phyloP scores from a whole-genome alignment of 1,284 basidiomycete genomes.

The Boletus austroedulis region DNA sequence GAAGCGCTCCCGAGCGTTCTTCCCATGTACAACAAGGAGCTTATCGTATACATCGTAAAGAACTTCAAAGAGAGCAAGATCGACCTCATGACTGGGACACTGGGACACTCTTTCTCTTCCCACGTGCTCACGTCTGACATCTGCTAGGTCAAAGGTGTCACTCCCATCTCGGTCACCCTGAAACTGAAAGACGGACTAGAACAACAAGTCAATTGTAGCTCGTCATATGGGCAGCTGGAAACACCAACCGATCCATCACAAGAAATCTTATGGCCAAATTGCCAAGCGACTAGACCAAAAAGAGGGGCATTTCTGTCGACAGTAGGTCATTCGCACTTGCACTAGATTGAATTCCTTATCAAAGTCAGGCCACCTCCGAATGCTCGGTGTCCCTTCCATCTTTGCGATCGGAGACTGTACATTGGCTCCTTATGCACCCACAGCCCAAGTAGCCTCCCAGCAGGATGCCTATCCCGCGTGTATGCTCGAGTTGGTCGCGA shows the following conservation, averaged over 20 bases:
- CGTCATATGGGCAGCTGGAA: slow-evolving; percentile 92
- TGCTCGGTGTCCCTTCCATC: slow-evolving; percentile 68
- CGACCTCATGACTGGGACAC: slow-evolving; percentile 91
- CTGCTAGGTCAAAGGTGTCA: slow-evolving; percentile 60
- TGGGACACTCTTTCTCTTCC: slow-evolving; percentile 55
- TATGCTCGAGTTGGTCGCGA: slow-evolving; percentile 76
- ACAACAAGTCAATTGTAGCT: slow-evolving; percentile 85
- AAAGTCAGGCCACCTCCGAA: slow-evolving; percentile 55
- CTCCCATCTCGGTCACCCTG: slow-evolving; percentile 81
- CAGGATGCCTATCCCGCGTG: slow-evolving; percentile 91
- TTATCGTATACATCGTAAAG: slow-evolving; percentile 93
- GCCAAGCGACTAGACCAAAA: slow-evolving; percentile 77
- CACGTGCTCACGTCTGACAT: not conserved
- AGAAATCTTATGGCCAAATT: slow-evolving; percentile 85
- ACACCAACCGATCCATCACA: slow-evolving; percentile 82
- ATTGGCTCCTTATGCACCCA: too few species aligned
- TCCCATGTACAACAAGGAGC: slow-evolving; percentile 94
- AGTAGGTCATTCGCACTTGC: slow-evolving; percentile 42
- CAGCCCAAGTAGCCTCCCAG: slow-evolving; percentile 91
- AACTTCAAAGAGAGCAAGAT: slow-evolving; percentile 98
- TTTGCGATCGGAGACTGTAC: too few species aligned
- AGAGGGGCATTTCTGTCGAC: slow-evolving; percentile 85
- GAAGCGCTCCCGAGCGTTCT: slow-evolving; percentile 95
- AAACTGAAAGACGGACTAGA: slow-evolving; percentile 84
- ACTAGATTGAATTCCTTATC: not conserved